Percentiles rank a stretch among this genome's conserved stretches.
phyloP scores from a whole-genome alignment of 192 early-diverging fungal genomes.

The Obelidium mucronatum region DNA sequence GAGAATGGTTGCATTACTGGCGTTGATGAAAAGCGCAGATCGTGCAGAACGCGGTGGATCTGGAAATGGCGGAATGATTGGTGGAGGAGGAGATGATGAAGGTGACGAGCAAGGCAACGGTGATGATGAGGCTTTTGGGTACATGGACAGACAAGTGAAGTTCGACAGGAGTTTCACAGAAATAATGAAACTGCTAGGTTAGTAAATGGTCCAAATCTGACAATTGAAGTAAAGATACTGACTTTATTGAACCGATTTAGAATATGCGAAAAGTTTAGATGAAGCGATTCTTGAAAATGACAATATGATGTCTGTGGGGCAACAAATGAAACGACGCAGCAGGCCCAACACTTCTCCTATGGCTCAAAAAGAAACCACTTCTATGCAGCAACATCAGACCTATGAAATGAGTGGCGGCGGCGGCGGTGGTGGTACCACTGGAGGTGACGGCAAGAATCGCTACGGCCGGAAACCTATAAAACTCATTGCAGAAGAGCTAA shows the following conservation, averaged over 20 bases:
- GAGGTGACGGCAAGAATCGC: conserved; percentile 10
- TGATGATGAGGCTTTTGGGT: conserved; percentile 17
- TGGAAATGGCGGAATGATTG: conserved; percentile 9
- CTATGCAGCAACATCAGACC: not conserved
- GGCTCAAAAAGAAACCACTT: conserved; percentile 2
- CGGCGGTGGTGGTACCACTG: not conserved
- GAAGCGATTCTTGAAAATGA: conserved; percentile 3
- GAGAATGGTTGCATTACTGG: conserved; percentile 42
- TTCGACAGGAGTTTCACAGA: conserved; percentile 55
- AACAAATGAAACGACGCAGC: not conserved
- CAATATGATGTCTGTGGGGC: not conserved
- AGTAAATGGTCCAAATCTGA: conserved; percentile 8
- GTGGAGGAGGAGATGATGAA: conserved; percentile 1
- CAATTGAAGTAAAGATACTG: no score
- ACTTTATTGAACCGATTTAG: not conserved
- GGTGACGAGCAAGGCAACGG: not conserved
- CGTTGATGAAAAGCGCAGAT: conserved; percentile 38
- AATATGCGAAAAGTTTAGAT: conserved; percentile 40
- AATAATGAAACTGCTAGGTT: conserved; percentile 54
- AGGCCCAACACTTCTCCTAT: not conserved
- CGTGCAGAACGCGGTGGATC: conserved; percentile 1
- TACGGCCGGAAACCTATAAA: conserved; percentile 60
- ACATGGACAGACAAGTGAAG: conserved; percentile 22
- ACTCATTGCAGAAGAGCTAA: conserved; percentile 56
- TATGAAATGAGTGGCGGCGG: not conserved